Base-by-base conservation (phyloP, 768 basidiomycete genomes). In the Leccinum incarnatum region DNA sequence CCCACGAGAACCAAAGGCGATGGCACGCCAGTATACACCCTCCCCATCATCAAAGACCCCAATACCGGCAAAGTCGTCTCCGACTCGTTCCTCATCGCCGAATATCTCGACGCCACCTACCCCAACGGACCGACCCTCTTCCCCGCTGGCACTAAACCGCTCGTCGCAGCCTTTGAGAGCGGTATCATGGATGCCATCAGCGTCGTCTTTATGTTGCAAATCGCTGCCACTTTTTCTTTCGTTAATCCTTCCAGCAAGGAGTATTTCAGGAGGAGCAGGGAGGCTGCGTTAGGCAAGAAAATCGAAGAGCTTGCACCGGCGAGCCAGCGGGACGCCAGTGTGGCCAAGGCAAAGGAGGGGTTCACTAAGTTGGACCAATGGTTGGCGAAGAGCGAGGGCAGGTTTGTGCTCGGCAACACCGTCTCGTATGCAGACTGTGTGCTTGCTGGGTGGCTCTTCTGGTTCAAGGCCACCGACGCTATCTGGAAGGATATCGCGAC, bases 31-130 rank as follows among this genome's bases (percentile, higher is more conserved):
- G 48, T 54, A 17, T 79, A 78, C 64, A 79, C 78, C 15, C 57
- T 79, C 29, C 80, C 80, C 30, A 74, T 74, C 46, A 76, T 79
- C 55, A 64, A 73, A 50, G 79, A 81, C 55, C 71, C 75, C 27
- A 67, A 66, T 30, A 79, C 74, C 5, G 67, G 69, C 2, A 60
- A 56, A 11, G 64, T 72, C 55, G 3, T 30, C 30, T 30, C 30
- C 30, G 30, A 30, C 30, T n/a, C 30, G 29, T 29, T 29, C 27
- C 27, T 29, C 8, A 29, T 29, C 2, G 27, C 27, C 27, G 27
- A 29, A 29, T 29, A 29, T 29, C 27, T 29, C 8, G 27, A 29
- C 2, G 27, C 27, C 8, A 29, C 27, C 8, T 29, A 29, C 27
- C 27, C 27, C 27, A 29, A 29, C 7, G 27, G 27, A 27, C 27